A percentile compares a stretch with the other conserved stretches of the same genome.
Evolutionary conservation across 352 stramenopile species (phyloP).

Genomic region (Phytophthora rubi): DNA sequence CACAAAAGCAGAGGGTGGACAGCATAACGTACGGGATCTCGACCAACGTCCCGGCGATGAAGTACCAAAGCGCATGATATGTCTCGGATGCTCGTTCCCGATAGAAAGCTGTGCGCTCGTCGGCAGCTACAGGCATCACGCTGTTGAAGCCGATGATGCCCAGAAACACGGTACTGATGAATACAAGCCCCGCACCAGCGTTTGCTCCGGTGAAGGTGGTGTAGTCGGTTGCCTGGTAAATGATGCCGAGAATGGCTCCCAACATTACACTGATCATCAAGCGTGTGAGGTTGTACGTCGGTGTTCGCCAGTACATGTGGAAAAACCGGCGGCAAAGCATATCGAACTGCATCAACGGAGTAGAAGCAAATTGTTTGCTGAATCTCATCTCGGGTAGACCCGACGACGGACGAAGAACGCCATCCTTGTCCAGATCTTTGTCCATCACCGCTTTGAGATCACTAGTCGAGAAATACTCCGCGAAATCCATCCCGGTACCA

Average conservation of each 20-base stretch:
- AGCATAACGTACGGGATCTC: slow-evolving; percentile 76
- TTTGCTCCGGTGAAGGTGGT: slow-evolving; percentile 51
- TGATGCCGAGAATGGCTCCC: slow-evolving; percentile 73
- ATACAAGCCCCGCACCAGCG: slow-evolving; percentile 76
- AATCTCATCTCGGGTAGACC: slow-evolving; percentile 51
- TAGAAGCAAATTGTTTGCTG: slow-evolving; percentile 42
- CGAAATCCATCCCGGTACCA: slow-evolving; percentile 43
- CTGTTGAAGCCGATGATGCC: slow-evolving; percentile 82
- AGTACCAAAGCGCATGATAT: slow-evolving; percentile 89
- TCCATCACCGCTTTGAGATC: slow-evolving; percentile 45
- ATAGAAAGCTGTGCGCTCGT: slow-evolving; percentile 93
- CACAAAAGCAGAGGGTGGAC: slow-evolving; percentile 40
- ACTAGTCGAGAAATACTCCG: slow-evolving; percentile 45
- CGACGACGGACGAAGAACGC: slow-evolving; percentile 40
- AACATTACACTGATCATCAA: slow-evolving; percentile 75
- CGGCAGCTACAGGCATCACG: slow-evolving; percentile 78
- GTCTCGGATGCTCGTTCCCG: slow-evolving; percentile 90
- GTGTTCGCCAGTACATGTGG: slow-evolving; percentile 87
- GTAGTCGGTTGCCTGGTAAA: slow-evolving; percentile 73
- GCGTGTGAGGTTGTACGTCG: slow-evolving; percentile 85
- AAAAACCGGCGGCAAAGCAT: slow-evolving; percentile 64
- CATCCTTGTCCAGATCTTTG: slow-evolving; percentile 50
- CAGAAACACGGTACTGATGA: slow-evolving; percentile 84
- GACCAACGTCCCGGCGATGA: slow-evolving; percentile 74
- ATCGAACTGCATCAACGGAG: slow-evolving; percentile 34